phyloP scores from a whole-genome alignment of 106 monocot species.

The Vanilla planifolia region DNA sequence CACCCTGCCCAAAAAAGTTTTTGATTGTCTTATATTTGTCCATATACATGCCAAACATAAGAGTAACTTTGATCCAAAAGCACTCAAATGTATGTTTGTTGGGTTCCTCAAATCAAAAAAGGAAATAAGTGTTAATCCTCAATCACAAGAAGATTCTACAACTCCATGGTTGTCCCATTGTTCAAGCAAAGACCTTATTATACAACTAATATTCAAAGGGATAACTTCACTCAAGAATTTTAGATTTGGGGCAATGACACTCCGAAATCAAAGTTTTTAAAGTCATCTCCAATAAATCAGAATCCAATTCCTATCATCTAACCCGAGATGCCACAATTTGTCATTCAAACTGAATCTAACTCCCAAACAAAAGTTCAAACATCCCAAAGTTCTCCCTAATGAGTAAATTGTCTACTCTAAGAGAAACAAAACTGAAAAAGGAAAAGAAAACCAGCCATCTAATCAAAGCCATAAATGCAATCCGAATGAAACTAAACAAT shows the following conservation, averaged over 20 bases:
- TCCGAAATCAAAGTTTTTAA: background rate
- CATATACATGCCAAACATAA: too few relatives aligned
- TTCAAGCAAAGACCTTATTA: background rate
- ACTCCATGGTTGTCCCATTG: background rate
- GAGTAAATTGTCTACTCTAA: background rate
- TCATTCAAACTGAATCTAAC: background rate
- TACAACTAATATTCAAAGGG: background rate
- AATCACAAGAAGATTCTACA: constrained; percentile 2
- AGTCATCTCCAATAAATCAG: background rate
- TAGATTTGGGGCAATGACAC: background rate
- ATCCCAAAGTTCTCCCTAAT: background rate
- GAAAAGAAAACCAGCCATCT: background rate
- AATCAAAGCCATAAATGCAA: background rate
- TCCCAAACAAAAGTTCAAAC: background rate
- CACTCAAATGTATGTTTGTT: too few relatives aligned
- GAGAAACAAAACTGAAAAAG: background rate
- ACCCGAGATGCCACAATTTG: background rate
- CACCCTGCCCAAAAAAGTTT: too few relatives aligned
- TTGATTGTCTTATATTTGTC: too few relatives aligned
- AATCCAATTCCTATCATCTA: background rate
- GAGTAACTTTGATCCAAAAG: too few relatives aligned
- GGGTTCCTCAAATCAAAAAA: too few relatives aligned
- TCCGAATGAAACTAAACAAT: background rate
- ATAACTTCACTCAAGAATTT: background rate
- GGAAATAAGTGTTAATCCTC: too few relatives aligned